phyloP scores from a whole-genome alignment of 495 filamentous ascomycete species.

The Choiromyces venosus region DNA sequence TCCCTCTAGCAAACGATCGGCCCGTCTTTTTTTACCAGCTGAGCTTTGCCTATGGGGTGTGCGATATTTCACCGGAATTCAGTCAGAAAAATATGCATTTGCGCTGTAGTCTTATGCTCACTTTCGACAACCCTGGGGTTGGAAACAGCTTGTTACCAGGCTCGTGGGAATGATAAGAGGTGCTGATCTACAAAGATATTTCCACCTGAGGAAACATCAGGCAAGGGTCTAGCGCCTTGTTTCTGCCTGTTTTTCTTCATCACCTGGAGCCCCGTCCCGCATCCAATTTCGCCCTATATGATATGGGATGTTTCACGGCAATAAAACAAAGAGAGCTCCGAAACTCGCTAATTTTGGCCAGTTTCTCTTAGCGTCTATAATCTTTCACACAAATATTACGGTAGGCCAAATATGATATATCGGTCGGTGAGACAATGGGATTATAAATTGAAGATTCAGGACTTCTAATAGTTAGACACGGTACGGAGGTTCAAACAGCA shows the following conservation, averaged over 20 bases:
- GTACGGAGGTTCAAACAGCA: background rate
- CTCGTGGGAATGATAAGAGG: background rate
- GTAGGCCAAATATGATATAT: background rate
- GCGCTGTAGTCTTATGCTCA: background rate
- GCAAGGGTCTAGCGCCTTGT: background rate
- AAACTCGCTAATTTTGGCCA: background rate
- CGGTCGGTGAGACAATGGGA: background rate
- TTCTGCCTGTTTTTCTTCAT: background rate
- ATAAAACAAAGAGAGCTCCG: background rate
- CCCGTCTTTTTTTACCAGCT: background rate
- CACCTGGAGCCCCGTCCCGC: background rate
- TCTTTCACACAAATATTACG: background rate
- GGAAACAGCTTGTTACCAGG: background rate
- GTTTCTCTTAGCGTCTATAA: background rate
- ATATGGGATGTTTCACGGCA: background rate
- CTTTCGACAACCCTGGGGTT: background rate
- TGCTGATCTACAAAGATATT: background rate
- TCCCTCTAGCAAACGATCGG: background rate
- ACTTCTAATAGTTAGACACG: background rate
- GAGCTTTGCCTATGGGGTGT: background rate
- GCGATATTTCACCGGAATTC: background rate
- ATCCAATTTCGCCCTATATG: conserved; percentile 1
- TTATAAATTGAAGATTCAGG: background rate
- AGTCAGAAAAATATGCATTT: background rate
- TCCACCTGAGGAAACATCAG: background rate